These are phyloP conservation scores for Hansfordia pulvinata DNA, from an alignment of 2,329 filamentous ascomycete genomes.

Conservation along the genomic window DNA sequence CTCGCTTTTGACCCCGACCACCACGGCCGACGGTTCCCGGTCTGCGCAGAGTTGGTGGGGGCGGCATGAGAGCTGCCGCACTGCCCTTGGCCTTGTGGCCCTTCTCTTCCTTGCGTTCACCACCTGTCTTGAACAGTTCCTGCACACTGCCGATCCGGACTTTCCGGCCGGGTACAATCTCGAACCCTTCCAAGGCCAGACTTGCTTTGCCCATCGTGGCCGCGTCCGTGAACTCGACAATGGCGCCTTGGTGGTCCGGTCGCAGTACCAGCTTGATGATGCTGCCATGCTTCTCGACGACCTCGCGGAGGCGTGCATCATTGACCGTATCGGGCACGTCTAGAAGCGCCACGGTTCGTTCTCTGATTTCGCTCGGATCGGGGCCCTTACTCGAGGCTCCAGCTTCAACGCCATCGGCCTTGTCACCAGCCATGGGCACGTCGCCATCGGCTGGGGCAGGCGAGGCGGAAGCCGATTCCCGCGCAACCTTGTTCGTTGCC, in stretches of 20 bases:
- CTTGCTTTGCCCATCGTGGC: conserved; percentile 59
- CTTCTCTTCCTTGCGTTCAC: conserved; percentile 24
- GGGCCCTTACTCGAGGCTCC: conserved; percentile 15
- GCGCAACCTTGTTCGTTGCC: conserved; percentile 26
- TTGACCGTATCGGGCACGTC: conserved; percentile 88
- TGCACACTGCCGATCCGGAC: conserved; percentile 39
- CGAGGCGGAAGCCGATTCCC: conserved; percentile 19
- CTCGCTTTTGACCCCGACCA: conserved; percentile 23
- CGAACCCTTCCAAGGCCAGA: conserved; percentile 40
- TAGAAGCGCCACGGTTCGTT: conserved; percentile 68
- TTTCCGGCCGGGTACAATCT: conserved; percentile 35
- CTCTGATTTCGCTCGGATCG: conserved; percentile 34
- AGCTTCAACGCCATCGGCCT: conserved; percentile 5
- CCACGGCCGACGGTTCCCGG: conserved; percentile 29
- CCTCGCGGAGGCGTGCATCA: conserved; percentile 62
- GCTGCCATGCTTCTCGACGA: conserved; percentile 57
- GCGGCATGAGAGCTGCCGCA: conserved; percentile 26
- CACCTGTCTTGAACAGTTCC: conserved; percentile 33
- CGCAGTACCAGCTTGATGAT: conserved; percentile 68
- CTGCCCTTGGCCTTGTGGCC: conserved; percentile 26
- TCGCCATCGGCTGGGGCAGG: conserved; percentile 24
- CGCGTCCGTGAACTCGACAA: conserved; percentile 66
- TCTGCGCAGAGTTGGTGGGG: conserved; percentile 26
- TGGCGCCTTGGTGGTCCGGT: conserved; percentile 71
- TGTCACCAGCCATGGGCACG: conserved; percentile 21